Evolutionary conservation across 2,329 filamentous ascomycete species (phyloP).

Genomic region (Westerdykella sp.): DNA sequence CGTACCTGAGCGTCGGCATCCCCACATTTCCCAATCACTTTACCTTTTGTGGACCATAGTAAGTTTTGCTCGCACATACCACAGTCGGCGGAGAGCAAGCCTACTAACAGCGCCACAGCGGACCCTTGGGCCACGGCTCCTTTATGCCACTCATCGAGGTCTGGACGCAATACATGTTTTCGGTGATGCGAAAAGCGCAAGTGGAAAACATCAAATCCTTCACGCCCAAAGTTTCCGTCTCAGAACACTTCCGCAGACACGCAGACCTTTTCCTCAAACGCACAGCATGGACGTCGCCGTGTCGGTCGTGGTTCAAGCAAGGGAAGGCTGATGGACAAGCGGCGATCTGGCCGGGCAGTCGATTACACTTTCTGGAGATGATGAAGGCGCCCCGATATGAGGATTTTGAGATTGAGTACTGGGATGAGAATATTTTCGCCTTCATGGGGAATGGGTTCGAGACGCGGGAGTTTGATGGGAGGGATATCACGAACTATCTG

Average conservation of each 20-base stretch:
- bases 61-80: no score
- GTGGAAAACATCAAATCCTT: conserved; percentile 40
- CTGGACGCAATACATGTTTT: conserved; percentile 38
- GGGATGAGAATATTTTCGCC: conserved; percentile 36
- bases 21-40: conserved; percentile 43
- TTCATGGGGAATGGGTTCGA: conserved; percentile 44
- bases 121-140: conserved; percentile 36
- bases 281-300: conserved; percentile 12
- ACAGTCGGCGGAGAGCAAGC: neutral
- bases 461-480: conserved; percentile 42
- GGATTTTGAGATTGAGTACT: conserved; percentile 40
- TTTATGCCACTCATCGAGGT: conserved; percentile 40
- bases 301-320: conserved; percentile 13
- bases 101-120: conserved; percentile 5
- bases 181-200: conserved; percentile 37
- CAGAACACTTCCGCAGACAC: conserved; percentile 33
- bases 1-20: conserved; percentile 39
- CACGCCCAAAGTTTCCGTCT: conserved; percentile 28
- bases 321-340: conserved; percentile 30
- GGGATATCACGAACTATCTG: conserved; percentile 44
- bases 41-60: conserved; percentile 36
- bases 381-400: conserved; percentile 36
- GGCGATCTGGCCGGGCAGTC: conserved; percentile 36
- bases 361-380: conserved; percentile 37
- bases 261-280: conserved; percentile 33